Base-by-base conservation (phyloP, 441 rosid species). In the Manihot esculenta region DNA sequence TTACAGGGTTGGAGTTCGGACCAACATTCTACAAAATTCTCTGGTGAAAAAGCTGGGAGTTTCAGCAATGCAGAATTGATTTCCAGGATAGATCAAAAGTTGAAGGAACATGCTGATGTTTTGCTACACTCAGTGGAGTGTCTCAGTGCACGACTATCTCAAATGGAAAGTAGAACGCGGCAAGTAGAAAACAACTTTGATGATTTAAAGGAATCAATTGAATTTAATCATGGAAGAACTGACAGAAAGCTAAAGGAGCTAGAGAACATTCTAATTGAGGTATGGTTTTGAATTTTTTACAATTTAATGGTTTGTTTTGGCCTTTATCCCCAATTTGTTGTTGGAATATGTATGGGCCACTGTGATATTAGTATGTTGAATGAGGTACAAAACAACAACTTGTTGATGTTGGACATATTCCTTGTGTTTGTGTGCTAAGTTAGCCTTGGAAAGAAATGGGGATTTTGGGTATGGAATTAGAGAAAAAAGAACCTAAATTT, bases 221-320 rank as follows among this genome's bases (percentile, higher is more conserved):
- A 75, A 41, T 76, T 70, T 69, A 69, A 78, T 57, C 84, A 85
- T 67, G 86, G 86, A 67, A 79, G 64, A 51, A 74, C 78, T n/a
- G 82, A 78, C 20, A 80, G 83, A 51, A 85, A 83, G 74, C 81
- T 83, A 23, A 62, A 78, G 77, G 85, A 87, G 68, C 77, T 83
- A 2, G 84, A 79, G 73, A 80, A 72, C 70, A 58, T 79, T 72
- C 69, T 87, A 13, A 56, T 63, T 26, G 89, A 87, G 91, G 91
- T 87, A 75, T 24, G 26, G 17, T 70, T 57, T n/a, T 35, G 45
- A 33, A 62, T 60, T 5, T 60, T 5, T 54, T 66, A 5, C 12
- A 6, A 7, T 50, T 42, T 55, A 35, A 35, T 14, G 33, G 27
- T 61, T 64, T 42, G 47, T 6, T 55, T 63, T 21, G 44, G 64